Conservation (phyloP, 2,329 filamentous ascomycete species). For the Acrodontium crateriforme region DNA sequence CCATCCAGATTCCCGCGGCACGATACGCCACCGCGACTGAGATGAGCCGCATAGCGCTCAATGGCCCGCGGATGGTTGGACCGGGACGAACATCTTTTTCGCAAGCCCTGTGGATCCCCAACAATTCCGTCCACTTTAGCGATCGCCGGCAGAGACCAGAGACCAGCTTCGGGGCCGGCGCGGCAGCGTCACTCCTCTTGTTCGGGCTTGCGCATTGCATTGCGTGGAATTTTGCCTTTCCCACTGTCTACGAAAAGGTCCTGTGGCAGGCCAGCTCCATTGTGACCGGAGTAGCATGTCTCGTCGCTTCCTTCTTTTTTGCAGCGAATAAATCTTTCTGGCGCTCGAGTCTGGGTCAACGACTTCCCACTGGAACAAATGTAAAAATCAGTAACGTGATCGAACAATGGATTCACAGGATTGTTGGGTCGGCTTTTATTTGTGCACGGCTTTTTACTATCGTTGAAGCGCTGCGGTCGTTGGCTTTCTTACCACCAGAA, state of each 20-base stretch:
- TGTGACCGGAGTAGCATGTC: background rate
- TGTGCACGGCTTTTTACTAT: background rate
- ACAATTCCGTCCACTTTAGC: background rate
- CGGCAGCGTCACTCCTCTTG: background rate
- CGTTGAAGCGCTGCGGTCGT: background rate
- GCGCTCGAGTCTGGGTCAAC: background rate
- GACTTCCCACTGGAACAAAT: background rate
- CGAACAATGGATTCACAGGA: background rate
- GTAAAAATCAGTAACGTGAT: background rate
- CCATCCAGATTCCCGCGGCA: background rate
- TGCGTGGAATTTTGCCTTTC: conserved; percentile 1
- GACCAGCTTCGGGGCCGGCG: too few species aligned
- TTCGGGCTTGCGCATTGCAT: background rate
- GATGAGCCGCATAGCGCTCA: background rate
- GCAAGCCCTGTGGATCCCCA: background rate
- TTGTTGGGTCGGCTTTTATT: background rate
- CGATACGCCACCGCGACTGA: background rate
- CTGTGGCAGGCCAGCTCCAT: background rate
- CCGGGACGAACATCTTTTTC: too few species aligned
- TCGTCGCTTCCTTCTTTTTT: too few species aligned
- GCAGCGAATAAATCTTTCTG: too few species aligned
- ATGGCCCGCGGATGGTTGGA: background rate
- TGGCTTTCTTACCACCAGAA: background rate
- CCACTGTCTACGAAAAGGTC: background rate
- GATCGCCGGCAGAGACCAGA: too few species aligned